A percentile compares a stretch with the other conserved stretches of the same genome.
Evolutionary conservation across 1,284 basidiomycete species (phyloP).

Genomic region (Melampsora abietis-canadensis): DNA sequence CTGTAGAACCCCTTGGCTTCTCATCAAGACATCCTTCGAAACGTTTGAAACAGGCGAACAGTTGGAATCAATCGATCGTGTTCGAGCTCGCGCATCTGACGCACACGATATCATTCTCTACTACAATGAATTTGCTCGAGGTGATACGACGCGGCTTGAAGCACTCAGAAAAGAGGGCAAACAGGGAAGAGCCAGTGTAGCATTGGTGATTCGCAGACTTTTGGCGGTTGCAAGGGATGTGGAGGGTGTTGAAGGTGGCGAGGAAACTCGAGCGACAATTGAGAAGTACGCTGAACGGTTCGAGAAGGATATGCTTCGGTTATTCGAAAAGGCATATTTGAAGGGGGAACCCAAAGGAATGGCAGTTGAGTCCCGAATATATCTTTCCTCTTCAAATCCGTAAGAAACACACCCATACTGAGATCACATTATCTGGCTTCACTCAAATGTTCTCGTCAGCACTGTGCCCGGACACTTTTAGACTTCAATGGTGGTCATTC

Average conservation of each 20-base stretch:
- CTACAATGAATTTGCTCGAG: constrained; percentile 86
- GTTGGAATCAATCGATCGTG: constrained; percentile 87
- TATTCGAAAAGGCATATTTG: constrained; percentile 92
- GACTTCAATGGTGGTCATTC: constrained; percentile 97
- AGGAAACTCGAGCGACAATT: constrained; percentile 75
- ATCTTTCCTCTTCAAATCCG: background rate
- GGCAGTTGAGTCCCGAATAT: constrained; percentile 65
- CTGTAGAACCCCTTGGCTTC: rapidly evolving
- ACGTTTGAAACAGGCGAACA: constrained; percentile 69
- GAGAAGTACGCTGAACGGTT: constrained; percentile 97
- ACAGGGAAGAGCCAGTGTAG: constrained; percentile 81
- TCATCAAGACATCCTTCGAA: background rate
- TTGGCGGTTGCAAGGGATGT: constrained; percentile 87
- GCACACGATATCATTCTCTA: constrained; percentile 92
- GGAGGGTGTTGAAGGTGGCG: constrained; percentile 61
- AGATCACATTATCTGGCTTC: constrained; percentile 4
- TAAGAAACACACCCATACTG: too few species aligned
- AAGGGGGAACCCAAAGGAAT: constrained; percentile 98
- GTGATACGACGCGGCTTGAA: constrained; percentile 75
- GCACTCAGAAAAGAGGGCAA: constrained; percentile 71
- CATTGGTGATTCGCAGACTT: constrained; percentile 80
- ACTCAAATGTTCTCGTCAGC: constrained; percentile 58
- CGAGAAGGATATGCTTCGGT: constrained; percentile 93
- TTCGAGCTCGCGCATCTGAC: constrained; percentile 86
- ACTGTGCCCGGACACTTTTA: constrained; percentile 91